phyloP scores from a whole-genome alignment of 2,329 filamentous ascomycete genomes.

The Aureobasidium sp. region DNA sequence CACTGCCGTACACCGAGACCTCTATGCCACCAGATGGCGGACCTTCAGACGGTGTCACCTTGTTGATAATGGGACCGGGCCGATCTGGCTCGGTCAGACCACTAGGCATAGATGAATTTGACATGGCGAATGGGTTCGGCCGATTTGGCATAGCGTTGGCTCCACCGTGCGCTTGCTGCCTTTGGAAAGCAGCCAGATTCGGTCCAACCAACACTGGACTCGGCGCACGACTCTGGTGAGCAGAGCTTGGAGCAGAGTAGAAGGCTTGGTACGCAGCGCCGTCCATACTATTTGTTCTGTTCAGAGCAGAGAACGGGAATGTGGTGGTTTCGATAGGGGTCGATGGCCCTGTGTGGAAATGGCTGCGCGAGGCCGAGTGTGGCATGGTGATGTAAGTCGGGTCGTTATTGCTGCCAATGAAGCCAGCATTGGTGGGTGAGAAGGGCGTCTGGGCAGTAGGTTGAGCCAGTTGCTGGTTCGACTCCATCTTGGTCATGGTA shows the following conservation, averaged over 20 bases:
- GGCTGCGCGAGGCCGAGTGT: constrained; percentile 16
- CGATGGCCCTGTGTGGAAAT: constrained; percentile 53
- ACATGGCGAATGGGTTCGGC: constrained; percentile 12
- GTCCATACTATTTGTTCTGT: constrained; percentile 40
- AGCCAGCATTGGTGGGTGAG: constrained; percentile 32
- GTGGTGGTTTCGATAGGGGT: constrained; percentile 57
- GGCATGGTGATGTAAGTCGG: constrained; percentile 15
- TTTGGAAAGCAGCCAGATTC: constrained; percentile 26
- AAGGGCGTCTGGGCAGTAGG: constrained; percentile 27
- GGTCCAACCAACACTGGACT: constrained; percentile 50
- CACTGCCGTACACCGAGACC: constrained; percentile 73
- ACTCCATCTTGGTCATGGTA: constrained; percentile 75
- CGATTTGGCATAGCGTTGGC: constrained; percentile 8
- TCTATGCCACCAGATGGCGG: constrained; percentile 78
- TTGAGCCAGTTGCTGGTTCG: constrained; percentile 27
- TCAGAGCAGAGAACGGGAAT: constrained; percentile 32
- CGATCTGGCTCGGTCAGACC: constrained; percentile 8
- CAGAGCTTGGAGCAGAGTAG: constrained; percentile 63
- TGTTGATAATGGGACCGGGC: constrained; percentile 59
- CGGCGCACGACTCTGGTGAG: constrained; percentile 67
- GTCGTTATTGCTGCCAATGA: constrained; percentile 13
- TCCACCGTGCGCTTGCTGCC: constrained; percentile 19
- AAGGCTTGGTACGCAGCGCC: constrained; percentile 49
- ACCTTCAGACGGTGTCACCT: constrained; percentile 74
- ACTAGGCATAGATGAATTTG: constrained; percentile 1